Conservation (phyloP, 805 yeast genomes). For the Lipomyces yamadae region DNA sequence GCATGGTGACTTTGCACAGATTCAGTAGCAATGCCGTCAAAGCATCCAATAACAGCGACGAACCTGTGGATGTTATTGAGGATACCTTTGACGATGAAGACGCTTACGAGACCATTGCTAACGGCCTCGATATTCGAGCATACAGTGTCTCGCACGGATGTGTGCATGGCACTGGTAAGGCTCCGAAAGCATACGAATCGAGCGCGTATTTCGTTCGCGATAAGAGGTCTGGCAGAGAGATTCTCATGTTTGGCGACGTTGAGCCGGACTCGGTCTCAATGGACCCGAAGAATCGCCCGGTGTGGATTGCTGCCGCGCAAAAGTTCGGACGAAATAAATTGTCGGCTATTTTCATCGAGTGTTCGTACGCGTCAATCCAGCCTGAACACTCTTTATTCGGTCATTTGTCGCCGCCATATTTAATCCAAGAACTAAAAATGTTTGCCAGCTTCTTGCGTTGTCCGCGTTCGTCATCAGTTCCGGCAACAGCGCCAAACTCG, state of each 20-base stretch:
- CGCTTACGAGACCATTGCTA: conserved; percentile 23
- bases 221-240: conserved; percentile 43
- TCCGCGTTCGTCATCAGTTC: not conserved
- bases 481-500: conserved; percentile 1
- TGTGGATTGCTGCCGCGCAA: conserved; percentile 65
- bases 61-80: conserved; percentile 9
- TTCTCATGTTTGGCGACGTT: conserved; percentile 82
- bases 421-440: conserved; percentile 60
- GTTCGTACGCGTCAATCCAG: conserved; percentile 62
- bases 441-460: conserved; percentile 47
- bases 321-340: conserved; percentile 51
- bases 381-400: conserved; percentile 66
- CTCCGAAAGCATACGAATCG: conserved; percentile 48
- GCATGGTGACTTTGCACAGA: conserved; percentile 21
- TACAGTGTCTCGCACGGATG: conserved; percentile 49
- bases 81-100: conserved; percentile 26
- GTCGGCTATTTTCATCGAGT: conserved; percentile 71
- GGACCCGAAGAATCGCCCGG: conserved; percentile 46
- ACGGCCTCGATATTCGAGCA: conserved; percentile 31
- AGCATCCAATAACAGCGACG: conserved; percentile 6
- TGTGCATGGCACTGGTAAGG: conserved; percentile 29
- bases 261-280: conserved; percentile 66
- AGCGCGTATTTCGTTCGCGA: conserved; percentile 65
- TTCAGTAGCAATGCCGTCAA: not conserved
- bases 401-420: conserved; percentile 71